Conservation (phyloP, 2,329 filamentous ascomycete genomes). For the Ophiostoma sp. region DNA sequence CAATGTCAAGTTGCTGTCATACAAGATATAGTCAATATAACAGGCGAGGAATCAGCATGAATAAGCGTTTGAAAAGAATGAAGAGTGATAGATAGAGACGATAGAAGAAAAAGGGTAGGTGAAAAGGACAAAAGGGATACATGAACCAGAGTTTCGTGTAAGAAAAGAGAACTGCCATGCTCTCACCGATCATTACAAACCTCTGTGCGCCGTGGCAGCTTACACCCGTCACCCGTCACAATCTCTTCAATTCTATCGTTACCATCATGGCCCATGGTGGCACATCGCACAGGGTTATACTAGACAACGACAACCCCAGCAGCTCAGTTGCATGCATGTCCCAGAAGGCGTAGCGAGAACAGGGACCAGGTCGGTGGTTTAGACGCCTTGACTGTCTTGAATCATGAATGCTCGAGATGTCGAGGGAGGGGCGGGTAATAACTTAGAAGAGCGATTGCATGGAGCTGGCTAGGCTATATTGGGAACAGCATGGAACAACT, state of each 20-base stretch:
- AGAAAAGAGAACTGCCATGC: not conserved
- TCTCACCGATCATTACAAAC: not conserved
- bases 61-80: not conserved
- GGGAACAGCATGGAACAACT: constrained; percentile 1
- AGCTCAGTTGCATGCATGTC: constrained; percentile 18
- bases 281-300: not conserved
- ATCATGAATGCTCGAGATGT: not conserved
- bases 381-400: not conserved
- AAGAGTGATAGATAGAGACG: not conserved
- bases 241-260: not conserved
- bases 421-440: too few relatives aligned
- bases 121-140: not conserved
- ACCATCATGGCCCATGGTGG: not conserved
- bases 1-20: not conserved
- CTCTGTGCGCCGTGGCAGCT: not conserved
- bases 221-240: constrained; percentile 8
- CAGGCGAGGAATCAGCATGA: not conserved
- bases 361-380: not conserved
- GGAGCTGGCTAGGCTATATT: not conserved
- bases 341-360: constrained; percentile 20
- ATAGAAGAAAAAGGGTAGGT: not conserved
- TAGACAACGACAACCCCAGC: not conserved
- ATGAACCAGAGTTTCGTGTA: too few relatives aligned
- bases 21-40: constrained; percentile 2
- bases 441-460: not conserved